These are phyloP conservation scores for Aspergillus cavernicola DNA, from an alignment of 495 filamentous ascomycete genomes.

Conservation along the genomic window DNA sequence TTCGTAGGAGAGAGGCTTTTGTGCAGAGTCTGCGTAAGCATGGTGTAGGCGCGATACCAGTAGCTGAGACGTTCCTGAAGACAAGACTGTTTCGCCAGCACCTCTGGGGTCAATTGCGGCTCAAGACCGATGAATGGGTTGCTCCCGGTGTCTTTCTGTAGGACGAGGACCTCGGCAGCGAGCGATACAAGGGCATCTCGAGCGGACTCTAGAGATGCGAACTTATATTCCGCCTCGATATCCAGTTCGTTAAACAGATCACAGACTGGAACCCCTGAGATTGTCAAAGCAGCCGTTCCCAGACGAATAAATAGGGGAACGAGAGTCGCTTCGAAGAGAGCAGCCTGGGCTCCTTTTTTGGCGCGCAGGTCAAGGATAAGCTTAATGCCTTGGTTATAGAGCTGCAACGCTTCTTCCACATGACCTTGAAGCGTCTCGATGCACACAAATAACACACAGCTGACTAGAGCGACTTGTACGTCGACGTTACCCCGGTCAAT, in stretches of 20 bases:
- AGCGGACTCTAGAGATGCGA: conserved; percentile 18
- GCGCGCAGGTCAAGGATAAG: conserved; percentile 6
- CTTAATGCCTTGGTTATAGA: conserved; percentile 36
- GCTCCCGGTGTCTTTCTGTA: conserved; percentile 16
- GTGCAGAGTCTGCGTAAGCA: not conserved
- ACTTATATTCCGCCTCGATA: not conserved
- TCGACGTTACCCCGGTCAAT: conserved; percentile 26
- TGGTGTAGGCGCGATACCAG: not conserved
- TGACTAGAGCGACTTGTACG: conserved; percentile 40
- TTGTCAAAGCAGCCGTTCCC: not conserved
- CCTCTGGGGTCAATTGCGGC: not conserved
- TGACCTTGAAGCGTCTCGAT: conserved; percentile 51
- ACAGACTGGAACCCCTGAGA: conserved; percentile 10
- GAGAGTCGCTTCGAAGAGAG: too few relatives aligned
- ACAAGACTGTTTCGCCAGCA: conserved; percentile 5
- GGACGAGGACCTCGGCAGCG: conserved; percentile 18
- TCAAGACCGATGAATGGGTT: conserved; percentile 1
- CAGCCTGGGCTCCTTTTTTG: too few relatives aligned
- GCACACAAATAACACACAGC: conserved; percentile 52
- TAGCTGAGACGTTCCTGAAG: conserved; percentile 5
- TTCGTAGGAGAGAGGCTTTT: not conserved
- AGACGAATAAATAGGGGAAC: too few relatives aligned
- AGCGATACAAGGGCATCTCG: conserved; percentile 14
- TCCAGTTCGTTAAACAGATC: conserved; percentile 11
- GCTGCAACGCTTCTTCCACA: conserved; percentile 37